Conservation (phyloP, 164 flowering plant genomes). For the Kingdonia uniflora region DNA sequence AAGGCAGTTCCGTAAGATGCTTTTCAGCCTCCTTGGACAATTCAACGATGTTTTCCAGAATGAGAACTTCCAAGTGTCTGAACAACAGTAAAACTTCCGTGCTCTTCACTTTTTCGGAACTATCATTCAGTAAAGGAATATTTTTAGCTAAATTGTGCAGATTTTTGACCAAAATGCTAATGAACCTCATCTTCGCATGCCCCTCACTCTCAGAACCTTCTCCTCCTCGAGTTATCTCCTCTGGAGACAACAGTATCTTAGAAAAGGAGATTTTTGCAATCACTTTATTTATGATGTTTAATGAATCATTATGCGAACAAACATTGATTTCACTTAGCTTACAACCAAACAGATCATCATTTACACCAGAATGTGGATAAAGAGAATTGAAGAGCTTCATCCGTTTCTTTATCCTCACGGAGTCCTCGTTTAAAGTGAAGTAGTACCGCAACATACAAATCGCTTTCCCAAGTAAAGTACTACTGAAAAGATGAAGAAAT, state of each 20-base stretch:
- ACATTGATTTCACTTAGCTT: constrained; percentile 26
- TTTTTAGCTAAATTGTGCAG: constrained; percentile 50
- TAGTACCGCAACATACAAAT: constrained; percentile 41
- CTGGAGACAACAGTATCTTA: constrained; percentile 46
- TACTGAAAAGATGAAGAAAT: constrained; percentile 23
- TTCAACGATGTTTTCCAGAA: constrained; percentile 44
- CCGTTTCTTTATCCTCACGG: constrained; percentile 25
- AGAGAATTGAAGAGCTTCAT: constrained; percentile 47
- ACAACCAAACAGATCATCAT: constrained; percentile 39
- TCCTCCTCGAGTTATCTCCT: constrained; percentile 14
- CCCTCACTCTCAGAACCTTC: constrained; percentile 11
- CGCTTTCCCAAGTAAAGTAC: constrained; percentile 63
- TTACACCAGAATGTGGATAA: constrained; percentile 18
- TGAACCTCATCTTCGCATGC: constrained; percentile 27
- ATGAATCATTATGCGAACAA: constrained; percentile 26
- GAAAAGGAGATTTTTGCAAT: constrained; percentile 52
- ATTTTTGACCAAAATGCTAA: constrained; percentile 32
- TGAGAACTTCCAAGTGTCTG: constrained; percentile 49
- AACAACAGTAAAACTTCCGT: constrained; percentile 21
- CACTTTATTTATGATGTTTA: constrained; percentile 37
- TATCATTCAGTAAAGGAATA: constrained; percentile 21
- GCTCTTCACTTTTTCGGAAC: constrained; percentile 13
- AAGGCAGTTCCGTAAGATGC: constrained; percentile 26
- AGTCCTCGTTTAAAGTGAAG: constrained; percentile 24
- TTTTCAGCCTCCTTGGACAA: constrained; percentile 27